Evolutionary conservation across 2,329 filamentous ascomycete genomes (phyloP), one percentile per base, ranked within the genome.

Genomic region (Raffaelea albimanens): DNA sequence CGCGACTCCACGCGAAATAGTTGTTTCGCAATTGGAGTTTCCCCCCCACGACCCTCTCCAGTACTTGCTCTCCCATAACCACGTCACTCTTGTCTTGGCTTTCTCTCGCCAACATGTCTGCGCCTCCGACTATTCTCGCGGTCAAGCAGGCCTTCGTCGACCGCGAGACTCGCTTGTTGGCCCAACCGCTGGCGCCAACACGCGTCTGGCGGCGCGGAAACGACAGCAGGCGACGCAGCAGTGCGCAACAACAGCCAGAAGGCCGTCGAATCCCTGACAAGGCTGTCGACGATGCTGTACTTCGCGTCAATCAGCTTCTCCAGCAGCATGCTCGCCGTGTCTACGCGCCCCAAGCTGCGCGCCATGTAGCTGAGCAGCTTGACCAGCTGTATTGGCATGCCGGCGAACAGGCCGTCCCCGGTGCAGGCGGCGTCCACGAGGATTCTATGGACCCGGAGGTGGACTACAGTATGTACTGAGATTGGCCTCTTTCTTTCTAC

Each of bases 341-440:
- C 5, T 86, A 86, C 60, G 74, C 80, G 16, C 75, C 81, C 0
- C 80, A 84, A 55, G 81, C 83, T n/a, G 78, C 75, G 45, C 75
- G 83, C 33, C 81, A 85, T 56, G 75, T 87, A 18, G 82, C 83
- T 2, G 82, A 86, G 66, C 83, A 88, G 65, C 79, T 88, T 39
- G 81, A 85, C 62, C 64, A 65, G 43, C 65, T 85, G 40, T 87
- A 87, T 61, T 73, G 73, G 61, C 65, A 68, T 39, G 65, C 66
- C 1, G 71, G 66, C 5, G 67, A 68, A 40, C 59, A 61, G 43
- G 33, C 18, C 25, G 5, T 22, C 58, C 58, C 2, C 51, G 55
- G 22, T 7, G 16, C 9, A 11, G 14, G 5, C 14, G n/a, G 8
- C 18, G 23, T 48, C 0, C 63, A 63, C 5, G 65, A 64, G 4